These are phyloP conservation scores for Colletotrichum orchidophilum DNA, from an alignment of 2,329 filamentous ascomycete genomes.

Conservation along the genomic window DNA sequence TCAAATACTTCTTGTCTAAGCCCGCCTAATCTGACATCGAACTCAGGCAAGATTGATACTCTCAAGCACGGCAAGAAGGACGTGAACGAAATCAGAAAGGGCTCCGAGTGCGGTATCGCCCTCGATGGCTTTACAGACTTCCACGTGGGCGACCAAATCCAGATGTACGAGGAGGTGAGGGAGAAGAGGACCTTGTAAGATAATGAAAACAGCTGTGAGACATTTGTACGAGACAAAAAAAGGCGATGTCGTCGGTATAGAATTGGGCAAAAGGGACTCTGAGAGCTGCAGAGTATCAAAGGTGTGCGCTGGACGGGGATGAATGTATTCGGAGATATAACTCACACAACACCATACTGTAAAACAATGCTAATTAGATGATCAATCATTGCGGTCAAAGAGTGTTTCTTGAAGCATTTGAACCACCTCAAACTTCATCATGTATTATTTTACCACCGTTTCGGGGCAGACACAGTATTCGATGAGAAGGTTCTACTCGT, in stretches of 20 bases:
- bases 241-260: neutral
- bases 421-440: neutral
- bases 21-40: constrained; percentile 8
- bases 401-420: neutral
- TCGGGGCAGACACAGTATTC: constrained; percentile 58
- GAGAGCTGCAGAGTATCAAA: neutral
- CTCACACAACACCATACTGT: constrained; percentile 8
- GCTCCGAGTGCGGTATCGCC: constrained; percentile 90
- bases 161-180: constrained; percentile 82
- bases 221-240: constrained; percentile 1
- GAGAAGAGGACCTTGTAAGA: constrained; percentile 72
- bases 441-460: constrained; percentile 49
- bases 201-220: neutral
- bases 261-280: neutral
- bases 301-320: neutral
- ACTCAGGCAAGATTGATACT: constrained; percentile 77
- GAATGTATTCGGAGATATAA: neutral
- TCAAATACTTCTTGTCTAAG: neutral
- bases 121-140: constrained; percentile 85
- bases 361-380: constrained; percentile 5
- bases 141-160: constrained; percentile 83
- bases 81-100: constrained; percentile 87
- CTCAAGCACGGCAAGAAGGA: constrained; percentile 96
- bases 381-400: constrained; percentile 3
- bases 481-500: constrained; percentile 63